phyloP scores from a whole-genome alignment of 129 eudicot genomes.

The Centrapalus pauciflorus region DNA sequence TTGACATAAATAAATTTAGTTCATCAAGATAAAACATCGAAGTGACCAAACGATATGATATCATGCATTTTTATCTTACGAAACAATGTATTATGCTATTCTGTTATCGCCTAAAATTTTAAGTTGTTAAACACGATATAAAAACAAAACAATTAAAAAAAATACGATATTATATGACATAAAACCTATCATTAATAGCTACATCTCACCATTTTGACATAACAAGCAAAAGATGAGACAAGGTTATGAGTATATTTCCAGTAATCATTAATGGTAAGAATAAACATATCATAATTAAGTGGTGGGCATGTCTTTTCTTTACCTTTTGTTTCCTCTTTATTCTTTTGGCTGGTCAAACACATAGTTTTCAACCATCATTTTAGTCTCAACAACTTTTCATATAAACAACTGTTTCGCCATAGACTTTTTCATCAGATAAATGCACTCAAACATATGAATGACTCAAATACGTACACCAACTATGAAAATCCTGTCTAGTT shows the following conservation, averaged over 20 bases:
- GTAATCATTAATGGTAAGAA: slow-evolving; percentile 26
- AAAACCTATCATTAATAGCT: too few species aligned
- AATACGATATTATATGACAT: too few species aligned
- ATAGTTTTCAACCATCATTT: slow-evolving; percentile 21
- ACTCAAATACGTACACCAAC: slow-evolving; percentile 1
- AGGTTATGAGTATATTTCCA: slow-evolving; percentile 17
- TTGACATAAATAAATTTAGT: too few species aligned
- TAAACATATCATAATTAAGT: not conserved
- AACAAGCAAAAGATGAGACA: slow-evolving; percentile 22
- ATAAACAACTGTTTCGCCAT: slow-evolving; percentile 12
- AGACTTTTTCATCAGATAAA: not conserved
- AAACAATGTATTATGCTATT: too few species aligned
- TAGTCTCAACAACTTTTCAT: slow-evolving; percentile 19
- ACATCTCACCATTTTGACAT: slow-evolving; percentile 24
- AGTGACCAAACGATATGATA: too few species aligned
- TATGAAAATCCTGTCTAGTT: too few species aligned
- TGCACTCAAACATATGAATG: slow-evolving; percentile 12
- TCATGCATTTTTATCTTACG: too few species aligned
- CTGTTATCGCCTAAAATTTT: too few species aligned
- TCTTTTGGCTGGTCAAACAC: slow-evolving; percentile 22
- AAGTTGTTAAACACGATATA: too few species aligned
- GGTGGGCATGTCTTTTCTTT: slow-evolving; percentile 25
- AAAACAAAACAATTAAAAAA: too few species aligned
- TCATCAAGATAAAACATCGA: too few species aligned
- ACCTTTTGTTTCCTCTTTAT: slow-evolving; percentile 13